Evolutionary conservation across 257 asterid genomes (phyloP).

Genomic region (Ilex asprella): DNA sequence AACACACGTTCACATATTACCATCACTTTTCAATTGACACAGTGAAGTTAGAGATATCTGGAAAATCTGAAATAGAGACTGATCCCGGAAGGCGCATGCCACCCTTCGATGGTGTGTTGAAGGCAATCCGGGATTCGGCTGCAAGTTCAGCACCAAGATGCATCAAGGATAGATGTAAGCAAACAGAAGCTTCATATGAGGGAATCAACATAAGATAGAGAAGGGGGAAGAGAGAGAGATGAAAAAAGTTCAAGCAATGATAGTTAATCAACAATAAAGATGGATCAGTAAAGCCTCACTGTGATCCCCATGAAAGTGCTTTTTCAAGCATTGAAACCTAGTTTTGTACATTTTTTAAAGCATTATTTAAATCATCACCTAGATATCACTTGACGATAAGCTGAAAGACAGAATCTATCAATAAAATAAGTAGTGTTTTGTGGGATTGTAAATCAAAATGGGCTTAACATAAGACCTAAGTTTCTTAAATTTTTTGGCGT

Average conservation of each 20-base stretch:
- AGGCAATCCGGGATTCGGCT: conserved; percentile 90
- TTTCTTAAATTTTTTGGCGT: too few species aligned
- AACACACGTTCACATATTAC: conserved; percentile 29
- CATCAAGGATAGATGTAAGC: conserved; percentile 19
- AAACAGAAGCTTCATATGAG: conserved; percentile 10
- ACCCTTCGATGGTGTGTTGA: conserved; percentile 96
- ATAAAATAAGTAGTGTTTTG: too few species aligned
- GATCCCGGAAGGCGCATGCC: conserved; percentile 87
- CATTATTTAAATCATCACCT: too few species aligned
- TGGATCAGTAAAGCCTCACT: background rate
- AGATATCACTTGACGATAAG: too few species aligned
- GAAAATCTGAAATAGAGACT: conserved; percentile 81
- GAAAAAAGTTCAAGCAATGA: background rate
- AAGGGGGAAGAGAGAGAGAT: background rate
- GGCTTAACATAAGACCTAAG: too few species aligned
- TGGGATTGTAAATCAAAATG: too few species aligned
- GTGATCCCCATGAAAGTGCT: background rate
- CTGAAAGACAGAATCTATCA: too few species aligned
- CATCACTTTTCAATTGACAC: conserved; percentile 82
- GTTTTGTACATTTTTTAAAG: too few species aligned
- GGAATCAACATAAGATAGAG: conserved; percentile 4
- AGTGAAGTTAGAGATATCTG: conserved; percentile 88
- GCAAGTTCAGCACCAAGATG: conserved; percentile 23
- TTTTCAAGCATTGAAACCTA: background rate
- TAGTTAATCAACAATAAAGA: background rate